Percentiles rank a stretch among this genome's conserved stretches.
These are phyloP conservation scores for Nematodospora anomalae DNA, from an alignment of 1,139 yeast species.

Conservation along the genomic window DNA sequence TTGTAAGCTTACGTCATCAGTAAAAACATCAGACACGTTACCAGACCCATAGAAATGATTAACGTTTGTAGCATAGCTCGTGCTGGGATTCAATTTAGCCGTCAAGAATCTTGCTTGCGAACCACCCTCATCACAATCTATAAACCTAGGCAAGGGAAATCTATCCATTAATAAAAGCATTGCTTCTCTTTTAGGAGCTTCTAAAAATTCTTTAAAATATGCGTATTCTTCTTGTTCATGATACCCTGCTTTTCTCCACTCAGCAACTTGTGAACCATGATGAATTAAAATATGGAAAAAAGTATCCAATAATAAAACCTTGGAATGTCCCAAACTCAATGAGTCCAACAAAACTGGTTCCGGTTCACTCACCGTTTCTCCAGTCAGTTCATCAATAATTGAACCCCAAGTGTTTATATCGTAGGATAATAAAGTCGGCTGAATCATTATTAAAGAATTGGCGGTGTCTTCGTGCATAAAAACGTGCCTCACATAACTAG, in stretches of 20 bases:
- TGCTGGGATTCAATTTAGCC: constrained; percentile 74
- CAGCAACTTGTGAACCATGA: constrained; percentile 93
- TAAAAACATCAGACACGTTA: constrained; percentile 46
- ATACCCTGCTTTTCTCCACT: constrained; percentile 95
- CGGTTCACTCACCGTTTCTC: constrained; percentile 34
- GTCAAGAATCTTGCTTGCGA: constrained; percentile 84
- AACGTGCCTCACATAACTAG: constrained; percentile 65
- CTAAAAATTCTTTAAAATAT: constrained; percentile 80
- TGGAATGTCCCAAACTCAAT: constrained; percentile 58
- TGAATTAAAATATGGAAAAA: constrained; percentile 94
- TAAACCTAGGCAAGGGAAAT: constrained; percentile 92
- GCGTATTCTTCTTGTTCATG: constrained; percentile 90
- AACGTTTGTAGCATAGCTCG: constrained; percentile 51
- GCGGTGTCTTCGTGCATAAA: constrained; percentile 66
- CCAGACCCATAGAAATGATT: constrained; percentile 34
- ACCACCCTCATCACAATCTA: constrained; percentile 96
- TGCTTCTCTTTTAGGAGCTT: constrained; percentile 90
- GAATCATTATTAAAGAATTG: constrained; percentile 71
- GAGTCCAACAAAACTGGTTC: constrained; percentile 71
- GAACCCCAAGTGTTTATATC: constrained; percentile 54
- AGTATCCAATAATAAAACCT: constrained; percentile 70
- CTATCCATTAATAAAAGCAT: constrained; percentile 87
- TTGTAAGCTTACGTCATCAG: constrained; percentile 72
- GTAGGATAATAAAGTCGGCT: constrained; percentile 68
- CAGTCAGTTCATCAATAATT: constrained; percentile 41